A percentile compares a stretch with the other conserved stretches of the same genome.
Evolutionary conservation across 345 rosid species (phyloP).

Genomic region (Alliaria petiolata): DNA sequence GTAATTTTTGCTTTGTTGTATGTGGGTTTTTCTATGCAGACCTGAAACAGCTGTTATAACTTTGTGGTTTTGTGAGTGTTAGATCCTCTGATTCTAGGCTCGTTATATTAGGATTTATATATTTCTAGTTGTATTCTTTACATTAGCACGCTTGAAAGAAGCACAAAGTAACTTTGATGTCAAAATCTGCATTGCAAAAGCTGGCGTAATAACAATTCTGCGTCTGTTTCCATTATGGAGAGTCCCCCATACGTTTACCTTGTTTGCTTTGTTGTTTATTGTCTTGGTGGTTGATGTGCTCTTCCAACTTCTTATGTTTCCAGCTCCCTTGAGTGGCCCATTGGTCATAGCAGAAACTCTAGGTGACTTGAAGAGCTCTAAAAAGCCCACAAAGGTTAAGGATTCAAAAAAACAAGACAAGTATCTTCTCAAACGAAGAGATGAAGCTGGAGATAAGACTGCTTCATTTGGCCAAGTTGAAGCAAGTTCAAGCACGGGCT

Average conservation of each 20-base stretch:
- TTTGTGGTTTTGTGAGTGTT: slow-evolving; percentile 4
- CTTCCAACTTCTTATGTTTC: slow-evolving; percentile 15
- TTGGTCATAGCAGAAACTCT: slow-evolving; percentile 83
- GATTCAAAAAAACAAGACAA: slow-evolving; percentile 71
- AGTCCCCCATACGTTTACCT: background rate
- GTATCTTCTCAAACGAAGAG: slow-evolving; percentile 78
- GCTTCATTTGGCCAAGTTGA: slow-evolving; percentile 39
- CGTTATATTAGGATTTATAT: background rate
- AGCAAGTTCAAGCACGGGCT: slow-evolving; percentile 25
- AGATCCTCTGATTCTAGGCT: slow-evolving; percentile 3
- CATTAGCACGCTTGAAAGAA: slow-evolving; percentile 15
- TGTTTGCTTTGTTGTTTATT: slow-evolving; percentile 6
- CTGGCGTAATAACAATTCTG: background rate
- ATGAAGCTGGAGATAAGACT: slow-evolving; percentile 45
- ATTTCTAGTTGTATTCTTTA: background rate
- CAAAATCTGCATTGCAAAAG: background rate
- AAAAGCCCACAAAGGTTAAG: slow-evolving; percentile 65
- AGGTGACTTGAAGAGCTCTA: slow-evolving; percentile 57
- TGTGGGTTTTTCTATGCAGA: background rate
- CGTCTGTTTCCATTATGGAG: background rate
- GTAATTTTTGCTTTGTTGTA: background rate
- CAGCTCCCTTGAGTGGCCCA: slow-evolving; percentile 98
- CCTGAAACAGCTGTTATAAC: background rate
- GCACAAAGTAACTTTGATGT: background rate
- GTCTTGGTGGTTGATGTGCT: slow-evolving; percentile 1